These are phyloP conservation scores for Colletotrichum acutatum DNA, from an alignment of 2,329 filamentous ascomycete genomes.

Conservation along the genomic window DNA sequence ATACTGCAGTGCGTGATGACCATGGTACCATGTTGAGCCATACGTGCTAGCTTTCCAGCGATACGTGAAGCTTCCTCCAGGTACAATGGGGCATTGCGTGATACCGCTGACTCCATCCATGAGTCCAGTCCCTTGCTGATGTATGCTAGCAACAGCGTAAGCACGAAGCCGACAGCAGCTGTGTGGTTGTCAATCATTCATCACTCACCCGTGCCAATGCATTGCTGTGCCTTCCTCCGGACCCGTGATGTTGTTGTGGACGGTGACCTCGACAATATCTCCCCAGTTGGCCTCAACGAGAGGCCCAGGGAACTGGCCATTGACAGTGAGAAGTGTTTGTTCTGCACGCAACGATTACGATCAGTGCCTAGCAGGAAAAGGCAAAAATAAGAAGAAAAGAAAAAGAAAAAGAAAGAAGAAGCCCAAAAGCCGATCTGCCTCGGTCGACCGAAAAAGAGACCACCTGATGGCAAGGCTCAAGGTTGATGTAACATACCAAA, in stretches of 20 bases:
- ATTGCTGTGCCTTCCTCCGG: slow-evolving; percentile 33
- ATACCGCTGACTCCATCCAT: slow-evolving; percentile 65
- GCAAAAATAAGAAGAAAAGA: no score
- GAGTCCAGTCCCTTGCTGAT: slow-evolving; percentile 22
- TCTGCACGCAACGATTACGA: background rate
- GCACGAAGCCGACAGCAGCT: background rate
- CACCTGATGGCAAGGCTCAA: background rate
- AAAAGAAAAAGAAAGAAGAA: no score
- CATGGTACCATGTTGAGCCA: slow-evolving; percentile 69
- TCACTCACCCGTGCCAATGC: slow-evolving; percentile 31
- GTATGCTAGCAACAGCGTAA: slow-evolving; percentile 12
- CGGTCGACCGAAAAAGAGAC: background rate
- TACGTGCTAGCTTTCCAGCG: slow-evolving; percentile 64
- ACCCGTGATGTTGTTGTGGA: slow-evolving; percentile 31
- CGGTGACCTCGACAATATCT: slow-evolving; percentile 18
- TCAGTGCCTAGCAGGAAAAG: background rate
- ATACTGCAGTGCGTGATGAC: slow-evolving; percentile 60
- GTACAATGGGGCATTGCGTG: slow-evolving; percentile 62
- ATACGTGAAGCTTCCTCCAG: slow-evolving; percentile 65
- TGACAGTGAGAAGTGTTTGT: slow-evolving; percentile 18
- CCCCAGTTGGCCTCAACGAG: slow-evolving; percentile 33
- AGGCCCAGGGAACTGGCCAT: slow-evolving; percentile 26
- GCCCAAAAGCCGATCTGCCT: no score
- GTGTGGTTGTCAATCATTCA: background rate
- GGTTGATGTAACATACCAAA: slow-evolving; percentile 8